Evolutionary conservation across 306 rosid species (phyloP).

Genomic region (Nissolia schottii): DNA sequence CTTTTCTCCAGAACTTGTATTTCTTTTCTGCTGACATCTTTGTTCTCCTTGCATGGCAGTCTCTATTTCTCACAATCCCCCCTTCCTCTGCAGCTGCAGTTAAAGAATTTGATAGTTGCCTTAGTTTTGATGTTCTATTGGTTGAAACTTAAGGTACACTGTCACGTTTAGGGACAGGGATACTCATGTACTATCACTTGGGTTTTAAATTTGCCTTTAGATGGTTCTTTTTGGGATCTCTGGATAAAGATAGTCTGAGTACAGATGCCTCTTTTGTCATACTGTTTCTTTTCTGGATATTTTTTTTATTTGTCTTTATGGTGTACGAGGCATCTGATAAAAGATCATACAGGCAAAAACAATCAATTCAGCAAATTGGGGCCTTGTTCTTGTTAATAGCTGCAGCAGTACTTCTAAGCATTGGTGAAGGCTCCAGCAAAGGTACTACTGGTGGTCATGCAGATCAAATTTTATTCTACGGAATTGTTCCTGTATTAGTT

Average conservation of each 20-base stretch:
- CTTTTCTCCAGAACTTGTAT: background rate
- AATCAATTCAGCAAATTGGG: constrained; percentile 89
- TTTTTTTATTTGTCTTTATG: background rate
- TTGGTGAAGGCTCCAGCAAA: constrained; percentile 89
- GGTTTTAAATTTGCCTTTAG: background rate
- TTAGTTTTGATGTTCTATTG: background rate
- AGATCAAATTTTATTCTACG: constrained; percentile 75
- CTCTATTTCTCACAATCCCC: background rate
- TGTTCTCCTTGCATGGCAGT: background rate
- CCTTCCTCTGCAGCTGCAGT: background rate
- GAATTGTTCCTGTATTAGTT: constrained; percentile 84
- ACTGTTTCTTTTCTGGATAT: background rate
- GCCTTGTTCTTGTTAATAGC: constrained; percentile 78
- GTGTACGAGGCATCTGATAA: constrained; percentile 29
- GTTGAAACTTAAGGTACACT: background rate
- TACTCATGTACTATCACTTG: no score
- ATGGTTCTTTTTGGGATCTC: background rate
- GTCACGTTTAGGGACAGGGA: background rate
- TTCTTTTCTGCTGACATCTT: background rate
- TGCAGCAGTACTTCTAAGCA: constrained; percentile 89
- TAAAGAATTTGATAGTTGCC: background rate
- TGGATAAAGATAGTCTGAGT: background rate
- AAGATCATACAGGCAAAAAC: constrained; percentile 68
- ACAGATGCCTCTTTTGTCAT: background rate
- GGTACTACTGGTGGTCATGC: constrained; percentile 46